Base-by-base conservation (phyloP, 1,284 basidiomycete species). In the Chondrostereum purpureum region DNA sequence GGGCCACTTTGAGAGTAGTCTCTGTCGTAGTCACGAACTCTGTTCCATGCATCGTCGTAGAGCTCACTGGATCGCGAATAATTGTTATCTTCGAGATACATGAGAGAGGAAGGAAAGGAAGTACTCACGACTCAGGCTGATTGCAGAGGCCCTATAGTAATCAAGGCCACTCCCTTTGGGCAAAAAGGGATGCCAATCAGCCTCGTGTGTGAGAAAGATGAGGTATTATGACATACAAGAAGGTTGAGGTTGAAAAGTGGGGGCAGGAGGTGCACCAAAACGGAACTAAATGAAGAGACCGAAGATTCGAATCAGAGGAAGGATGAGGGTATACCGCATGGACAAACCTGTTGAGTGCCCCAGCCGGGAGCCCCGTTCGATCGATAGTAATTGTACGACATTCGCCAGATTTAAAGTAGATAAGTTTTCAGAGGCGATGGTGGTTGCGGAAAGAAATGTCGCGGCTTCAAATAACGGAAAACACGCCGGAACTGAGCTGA, bases 71-170 rank as follows among this genome's bases (percentile, higher is more conserved):
- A 42, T 23, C 42, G 47, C 19, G 50, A 53, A 44, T 42, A 18
- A 24, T 53, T 45, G 21, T 45, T 37, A 22, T 52, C 48, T n/a
- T n/a, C n/a, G 35, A 48, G 42, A 47, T 46, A 50, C 48, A 54
- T 51, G 49, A 46, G 41, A 43, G 48, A 47, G 42, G 53, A 39
- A 40, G 45, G 42, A 43, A 51, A 34, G 36, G 47, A 50, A n/a
- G n/a, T 49, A 65, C 78, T 69, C 59, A 82, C 79, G 72, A 67
- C 59, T 82, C 77, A 40, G 71, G 53, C 67, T 71, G 39, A 62
- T 55, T 20, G 77, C 73, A 55, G 80, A 78, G 12, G 81, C 80
- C 36, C 70, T 69, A 61, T 77, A 83, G 57, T 71, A 83, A 54
- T 83, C 78, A 46, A 65, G 53, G 13, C 79, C 80, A 45, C 69